A percentile compares a stretch with the other conserved stretches of the same genome.
Evolutionary conservation across 129 eudicot genomes (phyloP).

Genomic region (Calendula officinalis): DNA sequence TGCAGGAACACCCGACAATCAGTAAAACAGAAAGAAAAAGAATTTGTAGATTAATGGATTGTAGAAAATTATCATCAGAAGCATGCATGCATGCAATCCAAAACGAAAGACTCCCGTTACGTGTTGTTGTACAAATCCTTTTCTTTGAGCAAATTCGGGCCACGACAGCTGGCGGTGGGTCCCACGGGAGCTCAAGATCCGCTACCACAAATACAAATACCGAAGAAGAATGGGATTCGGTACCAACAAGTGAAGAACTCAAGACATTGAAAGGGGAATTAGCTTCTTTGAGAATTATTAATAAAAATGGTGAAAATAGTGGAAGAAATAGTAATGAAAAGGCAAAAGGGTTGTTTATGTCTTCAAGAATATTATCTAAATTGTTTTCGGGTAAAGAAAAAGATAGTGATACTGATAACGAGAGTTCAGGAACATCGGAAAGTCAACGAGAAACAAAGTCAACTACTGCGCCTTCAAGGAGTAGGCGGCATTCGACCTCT

Average conservation of each 20-base stretch:
- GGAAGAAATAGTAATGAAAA: slow-evolving; percentile 30
- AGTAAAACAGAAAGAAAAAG: slow-evolving; percentile 70
- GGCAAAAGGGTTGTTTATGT: slow-evolving; percentile 57
- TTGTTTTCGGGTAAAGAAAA: slow-evolving; percentile 73
- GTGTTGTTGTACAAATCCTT: slow-evolving; percentile 83
- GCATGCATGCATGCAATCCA: slow-evolving; percentile 96
- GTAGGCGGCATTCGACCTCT: slow-evolving; percentile 54
- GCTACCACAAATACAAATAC: slow-evolving; percentile 74
- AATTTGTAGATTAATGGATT: slow-evolving; percentile 80
- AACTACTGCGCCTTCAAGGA: slow-evolving; percentile 64
- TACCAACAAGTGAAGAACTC: slow-evolving; percentile 68
- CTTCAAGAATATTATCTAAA: slow-evolving; percentile 63
- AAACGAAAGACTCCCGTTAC: slow-evolving; percentile 81
- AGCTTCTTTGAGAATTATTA: slow-evolving; percentile 39
- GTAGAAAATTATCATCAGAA: slow-evolving; percentile 73
- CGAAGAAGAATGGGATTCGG: slow-evolving; percentile 81
- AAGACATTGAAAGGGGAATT: slow-evolving; percentile 69
- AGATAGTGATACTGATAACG: slow-evolving; percentile 66
- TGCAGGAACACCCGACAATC: slow-evolving; percentile 76
- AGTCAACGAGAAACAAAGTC: slow-evolving; percentile 63
- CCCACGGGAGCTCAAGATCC: slow-evolving; percentile 80
- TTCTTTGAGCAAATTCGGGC: slow-evolving; percentile 83
- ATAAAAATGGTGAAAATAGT: slow-evolving; percentile 31
- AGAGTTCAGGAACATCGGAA: slow-evolving; percentile 87
- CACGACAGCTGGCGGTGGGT: slow-evolving; percentile 40